Percentiles rank a stretch among this genome's conserved stretches.
phyloP scores from a whole-genome alignment of 495 filamentous ascomycete species.

The Geoglossum glabrum region DNA sequence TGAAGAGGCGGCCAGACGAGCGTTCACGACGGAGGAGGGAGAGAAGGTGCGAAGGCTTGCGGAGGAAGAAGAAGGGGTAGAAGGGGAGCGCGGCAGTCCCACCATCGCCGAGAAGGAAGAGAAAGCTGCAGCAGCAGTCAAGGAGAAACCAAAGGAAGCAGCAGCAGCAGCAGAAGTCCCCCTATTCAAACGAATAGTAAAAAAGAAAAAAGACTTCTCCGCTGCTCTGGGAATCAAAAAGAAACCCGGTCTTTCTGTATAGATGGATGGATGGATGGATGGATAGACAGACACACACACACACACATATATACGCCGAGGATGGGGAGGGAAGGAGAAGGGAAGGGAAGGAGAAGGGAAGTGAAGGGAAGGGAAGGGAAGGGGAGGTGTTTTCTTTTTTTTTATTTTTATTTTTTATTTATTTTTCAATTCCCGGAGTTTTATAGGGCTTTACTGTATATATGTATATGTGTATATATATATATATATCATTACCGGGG shows the following conservation, averaged over 20 bases:
- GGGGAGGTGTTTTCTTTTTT: no score
- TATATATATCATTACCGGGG: no score
- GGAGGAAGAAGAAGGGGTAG: conserved; percentile 19
- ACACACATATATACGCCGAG: no score
- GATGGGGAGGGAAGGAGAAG: no score
- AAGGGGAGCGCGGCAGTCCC: neutral
- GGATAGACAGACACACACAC: neutral
- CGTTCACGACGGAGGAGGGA: conserved; percentile 46
- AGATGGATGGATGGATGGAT: no score
- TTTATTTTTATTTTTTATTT: no score
- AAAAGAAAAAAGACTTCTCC: conserved; percentile 61
- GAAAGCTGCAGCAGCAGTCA: no score
- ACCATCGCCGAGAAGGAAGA: conserved; percentile 13
- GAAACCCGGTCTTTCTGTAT: conserved; percentile 29
- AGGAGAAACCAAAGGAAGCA: conserved; percentile 10
- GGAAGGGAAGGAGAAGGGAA: no score
- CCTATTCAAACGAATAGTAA: conserved; percentile 56
- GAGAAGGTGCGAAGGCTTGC: conserved; percentile 31
- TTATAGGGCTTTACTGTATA: no score
- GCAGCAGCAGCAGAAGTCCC: conserved; percentile 16
- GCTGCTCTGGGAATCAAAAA: conserved; percentile 78
- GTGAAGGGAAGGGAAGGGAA: no score
- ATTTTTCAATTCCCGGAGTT: no score
- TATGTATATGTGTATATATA: no score
- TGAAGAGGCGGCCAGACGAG: conserved; percentile 61